These are phyloP conservation scores for Mycena leptocephala DNA, from an alignment of 768 basidiomycete genomes.

Conservation along the genomic window DNA sequence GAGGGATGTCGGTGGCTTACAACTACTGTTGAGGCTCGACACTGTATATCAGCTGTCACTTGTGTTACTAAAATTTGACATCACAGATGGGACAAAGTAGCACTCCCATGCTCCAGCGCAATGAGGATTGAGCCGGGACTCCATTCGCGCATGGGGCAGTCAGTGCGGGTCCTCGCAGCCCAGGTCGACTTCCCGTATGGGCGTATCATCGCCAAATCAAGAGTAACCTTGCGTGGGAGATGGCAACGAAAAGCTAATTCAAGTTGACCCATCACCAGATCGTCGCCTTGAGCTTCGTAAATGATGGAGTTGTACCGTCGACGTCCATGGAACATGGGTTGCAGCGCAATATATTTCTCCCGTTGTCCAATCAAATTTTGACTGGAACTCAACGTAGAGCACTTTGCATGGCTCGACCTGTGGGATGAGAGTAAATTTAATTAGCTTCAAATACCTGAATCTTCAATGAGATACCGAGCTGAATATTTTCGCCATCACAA, in stretches of 20 bases:
- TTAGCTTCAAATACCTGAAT: background rate
- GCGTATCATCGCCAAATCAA: constrained; percentile 14
- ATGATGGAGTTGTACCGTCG: constrained; percentile 20
- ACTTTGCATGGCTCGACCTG: constrained; percentile 21
- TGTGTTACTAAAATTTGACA: no score
- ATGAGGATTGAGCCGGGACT: background rate
- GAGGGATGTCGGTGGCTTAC: background rate
- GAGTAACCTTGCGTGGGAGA: background rate
- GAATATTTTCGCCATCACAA: background rate
- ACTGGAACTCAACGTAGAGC: constrained; percentile 16
- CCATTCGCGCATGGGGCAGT: constrained; percentile 17
- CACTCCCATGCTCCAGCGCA: constrained; percentile 8
- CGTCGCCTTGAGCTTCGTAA: constrained; percentile 2
- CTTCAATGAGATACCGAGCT: background rate
- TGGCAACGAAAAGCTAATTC: constrained; percentile 9
- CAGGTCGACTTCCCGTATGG: constrained; percentile 11
- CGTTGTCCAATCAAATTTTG: constrained; percentile 12
- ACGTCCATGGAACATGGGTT: constrained; percentile 22
- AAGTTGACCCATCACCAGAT: constrained; percentile 18
- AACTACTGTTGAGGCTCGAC: background rate
- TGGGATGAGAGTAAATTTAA: background rate
- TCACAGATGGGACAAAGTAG: constrained; percentile 11
- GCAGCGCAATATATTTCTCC: constrained; percentile 21
- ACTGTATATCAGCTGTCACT: no score
- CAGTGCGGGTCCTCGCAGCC: constrained; percentile 3